Percentiles rank a stretch among this genome's conserved stretches.
phyloP scores from a whole-genome alignment of 768 basidiomycete species.

The Daedaleopsis nitida region DNA sequence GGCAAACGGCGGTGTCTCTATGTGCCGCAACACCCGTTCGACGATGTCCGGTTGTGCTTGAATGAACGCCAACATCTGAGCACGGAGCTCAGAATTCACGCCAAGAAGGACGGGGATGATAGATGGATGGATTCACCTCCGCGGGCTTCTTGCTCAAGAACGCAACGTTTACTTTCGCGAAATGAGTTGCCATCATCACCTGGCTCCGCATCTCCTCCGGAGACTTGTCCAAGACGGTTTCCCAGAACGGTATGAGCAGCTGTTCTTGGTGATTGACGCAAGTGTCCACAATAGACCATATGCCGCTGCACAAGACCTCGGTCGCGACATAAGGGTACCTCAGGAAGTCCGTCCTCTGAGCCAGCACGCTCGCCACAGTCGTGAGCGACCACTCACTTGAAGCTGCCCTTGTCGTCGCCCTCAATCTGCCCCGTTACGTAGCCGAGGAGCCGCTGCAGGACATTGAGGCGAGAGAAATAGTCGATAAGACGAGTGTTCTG shows the following conservation, averaged over 20 bases:
- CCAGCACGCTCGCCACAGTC: background rate
- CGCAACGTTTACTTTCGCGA: slow-evolving; percentile 90
- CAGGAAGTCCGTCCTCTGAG: slow-evolving; percentile 10
- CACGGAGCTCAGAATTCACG: slow-evolving; percentile 28
- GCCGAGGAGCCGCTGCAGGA: slow-evolving; percentile 75
- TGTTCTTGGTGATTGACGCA: slow-evolving; percentile 72
- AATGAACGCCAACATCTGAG: slow-evolving; percentile 91
- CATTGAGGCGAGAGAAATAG: slow-evolving; percentile 82
- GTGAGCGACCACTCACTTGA: slow-evolving; percentile 63
- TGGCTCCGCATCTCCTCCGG: slow-evolving; percentile 87
- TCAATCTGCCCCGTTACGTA: slow-evolving; percentile 90
- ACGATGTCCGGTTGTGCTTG: slow-evolving; percentile 80
- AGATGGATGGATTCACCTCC: slow-evolving; percentile 61
- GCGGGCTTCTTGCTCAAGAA: slow-evolving; percentile 87
- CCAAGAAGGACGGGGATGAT: slow-evolving; percentile 30
- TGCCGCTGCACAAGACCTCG: slow-evolving; percentile 93
- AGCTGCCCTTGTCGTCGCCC: slow-evolving; percentile 72
- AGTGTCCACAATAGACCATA: slow-evolving; percentile 93
- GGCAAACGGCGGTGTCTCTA: slow-evolving; percentile 88
- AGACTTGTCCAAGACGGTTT: slow-evolving; percentile 76
- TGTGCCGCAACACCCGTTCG: slow-evolving; percentile 78
- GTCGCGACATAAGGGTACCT: slow-evolving; percentile 94
- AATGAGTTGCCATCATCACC: slow-evolving; percentile 88
- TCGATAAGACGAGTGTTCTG: slow-evolving; percentile 90
- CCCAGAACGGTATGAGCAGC: slow-evolving; percentile 89